Conservation (phyloP, 805 yeast species). For the Cyberlindnera sargentensis region DNA sequence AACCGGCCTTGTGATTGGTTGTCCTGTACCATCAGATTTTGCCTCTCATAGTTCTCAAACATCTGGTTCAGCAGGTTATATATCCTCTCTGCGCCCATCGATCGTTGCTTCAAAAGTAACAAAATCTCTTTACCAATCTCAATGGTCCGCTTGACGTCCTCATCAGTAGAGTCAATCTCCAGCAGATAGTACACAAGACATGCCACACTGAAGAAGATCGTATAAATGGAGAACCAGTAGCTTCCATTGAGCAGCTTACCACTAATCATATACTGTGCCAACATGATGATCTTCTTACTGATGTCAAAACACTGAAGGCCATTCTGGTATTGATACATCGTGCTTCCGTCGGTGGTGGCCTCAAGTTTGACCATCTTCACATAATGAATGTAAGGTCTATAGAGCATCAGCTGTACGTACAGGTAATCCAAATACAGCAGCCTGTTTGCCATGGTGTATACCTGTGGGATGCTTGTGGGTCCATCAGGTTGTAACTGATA, state of each 20-base stretch:
- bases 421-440: slow-evolving; percentile 65
- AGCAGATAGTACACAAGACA: slow-evolving; percentile 68
- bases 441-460: slow-evolving; percentile 67
- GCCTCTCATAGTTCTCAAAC: slow-evolving; percentile 70
- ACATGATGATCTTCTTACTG: slow-evolving; percentile 69
- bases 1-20: slow-evolving; percentile 1
- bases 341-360: slow-evolving; percentile 23
- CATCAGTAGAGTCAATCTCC: slow-evolving; percentile 40
- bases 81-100: slow-evolving; percentile 74
- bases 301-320: slow-evolving; percentile 83
- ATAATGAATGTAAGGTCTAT: slow-evolving; percentile 82
- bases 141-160: slow-evolving; percentile 55
- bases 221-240: slow-evolving; percentile 87
- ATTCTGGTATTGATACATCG: slow-evolving; percentile 46
- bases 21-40: slow-evolving; percentile 44
- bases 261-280: slow-evolving; percentile 75
- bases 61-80: slow-evolving; percentile 69
- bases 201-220: slow-evolving; percentile 68
- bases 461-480: slow-evolving; percentile 33
- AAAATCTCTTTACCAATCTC: slow-evolving; percentile 73
- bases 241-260: slow-evolving; percentile 71
- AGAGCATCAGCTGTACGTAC: slow-evolving; percentile 77
- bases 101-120: slow-evolving; percentile 59
- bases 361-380: slow-evolving; percentile 28
- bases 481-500: slow-evolving; percentile 48